Evolutionary conservation across 1,284 basidiomycete species (phyloP).

Genomic region (Boletellus deceptivus): DNA sequence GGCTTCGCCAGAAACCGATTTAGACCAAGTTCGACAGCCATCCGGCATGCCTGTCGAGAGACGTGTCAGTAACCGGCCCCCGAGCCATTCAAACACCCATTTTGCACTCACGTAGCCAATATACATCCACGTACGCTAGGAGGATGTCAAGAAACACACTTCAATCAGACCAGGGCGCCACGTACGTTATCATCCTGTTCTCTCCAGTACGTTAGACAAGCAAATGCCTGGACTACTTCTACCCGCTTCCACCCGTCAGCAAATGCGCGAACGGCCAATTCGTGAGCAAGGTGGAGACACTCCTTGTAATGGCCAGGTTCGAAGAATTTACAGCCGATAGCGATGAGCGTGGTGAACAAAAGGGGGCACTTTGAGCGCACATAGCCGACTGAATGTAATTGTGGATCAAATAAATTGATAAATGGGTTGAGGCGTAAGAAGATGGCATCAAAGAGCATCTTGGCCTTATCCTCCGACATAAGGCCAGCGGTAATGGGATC

Average conservation of each 20-base stretch:
- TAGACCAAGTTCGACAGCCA: conserved; percentile 77
- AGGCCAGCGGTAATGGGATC: conserved; percentile 72
- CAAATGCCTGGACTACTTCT: conserved; percentile 81
- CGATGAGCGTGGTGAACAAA: conserved; percentile 78
- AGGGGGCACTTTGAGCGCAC: conserved; percentile 74
- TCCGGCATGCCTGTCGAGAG: conserved; percentile 65
- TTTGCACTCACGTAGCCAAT: conserved; percentile 67
- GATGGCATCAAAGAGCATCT: conserved; percentile 68
- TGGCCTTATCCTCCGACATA: conserved; percentile 63
- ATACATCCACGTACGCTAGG: conserved; percentile 76
- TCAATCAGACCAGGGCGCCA: conserved; percentile 15
- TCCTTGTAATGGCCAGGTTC: conserved; percentile 63
- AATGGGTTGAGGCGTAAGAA: conserved; percentile 81
- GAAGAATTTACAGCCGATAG: conserved; percentile 85
- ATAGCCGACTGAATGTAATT: conserved; percentile 69
- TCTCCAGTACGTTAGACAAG: conserved; percentile 84
- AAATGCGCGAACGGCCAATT: conserved; percentile 73
- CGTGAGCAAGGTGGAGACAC: conserved; percentile 67
- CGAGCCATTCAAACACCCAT: not conserved
- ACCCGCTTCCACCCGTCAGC: conserved; percentile 73
- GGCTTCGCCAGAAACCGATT: conserved; percentile 62
- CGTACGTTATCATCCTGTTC: conserved; percentile 75
- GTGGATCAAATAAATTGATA: conserved; percentile 80
- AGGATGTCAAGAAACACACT: conserved; percentile 19
- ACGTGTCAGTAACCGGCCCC: conserved; percentile 10